Evolutionary conservation across 768 basidiomycete species (phyloP).

Genomic region (Mycena albidolilacea): DNA sequence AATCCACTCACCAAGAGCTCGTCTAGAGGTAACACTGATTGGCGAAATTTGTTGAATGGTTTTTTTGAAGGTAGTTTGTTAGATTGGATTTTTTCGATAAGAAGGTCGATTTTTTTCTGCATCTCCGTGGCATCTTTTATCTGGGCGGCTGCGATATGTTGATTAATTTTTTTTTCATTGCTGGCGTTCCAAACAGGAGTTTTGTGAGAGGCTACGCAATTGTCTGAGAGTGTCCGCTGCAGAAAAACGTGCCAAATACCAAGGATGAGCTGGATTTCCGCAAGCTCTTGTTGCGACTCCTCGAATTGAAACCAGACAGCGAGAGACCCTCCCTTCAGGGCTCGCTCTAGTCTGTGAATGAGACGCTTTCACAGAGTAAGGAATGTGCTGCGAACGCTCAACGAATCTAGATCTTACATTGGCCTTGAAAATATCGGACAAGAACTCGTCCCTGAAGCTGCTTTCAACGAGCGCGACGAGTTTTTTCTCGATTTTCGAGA

Average conservation of each 20-base stretch:
- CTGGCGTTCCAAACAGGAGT: neutral
- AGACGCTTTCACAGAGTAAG: constrained; percentile 8
- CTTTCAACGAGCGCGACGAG: neutral
- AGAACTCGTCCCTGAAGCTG: neutral
- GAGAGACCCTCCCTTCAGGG: constrained; percentile 9
- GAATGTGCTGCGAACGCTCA: neutral
- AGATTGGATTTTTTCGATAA: constrained; percentile 10
- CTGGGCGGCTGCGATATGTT: neutral
- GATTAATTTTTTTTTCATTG: neutral
- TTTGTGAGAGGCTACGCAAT: neutral
- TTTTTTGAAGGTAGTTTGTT: neutral
- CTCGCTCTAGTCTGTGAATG: constrained; percentile 15
- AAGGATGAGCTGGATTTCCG: constrained; percentile 4
- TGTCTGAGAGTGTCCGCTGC: neutral
- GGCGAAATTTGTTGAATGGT: neutral
- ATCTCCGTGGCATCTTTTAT: neutral
- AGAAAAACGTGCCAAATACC: neutral
- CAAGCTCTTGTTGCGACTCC: constrained; percentile 22
- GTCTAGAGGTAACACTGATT: neutral
- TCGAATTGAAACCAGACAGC: constrained; percentile 7
- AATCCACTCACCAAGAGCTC: constrained; percentile 11
- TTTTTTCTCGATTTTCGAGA: constrained; percentile 8
- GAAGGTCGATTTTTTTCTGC: constrained; percentile 4
- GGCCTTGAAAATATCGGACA: neutral
- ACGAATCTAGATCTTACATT: neutral